A percentile compares a stretch with the other conserved stretches of the same genome.
Evolutionary conservation across 768 basidiomycete species (phyloP).

Genomic region (Boletus edulis): DNA sequence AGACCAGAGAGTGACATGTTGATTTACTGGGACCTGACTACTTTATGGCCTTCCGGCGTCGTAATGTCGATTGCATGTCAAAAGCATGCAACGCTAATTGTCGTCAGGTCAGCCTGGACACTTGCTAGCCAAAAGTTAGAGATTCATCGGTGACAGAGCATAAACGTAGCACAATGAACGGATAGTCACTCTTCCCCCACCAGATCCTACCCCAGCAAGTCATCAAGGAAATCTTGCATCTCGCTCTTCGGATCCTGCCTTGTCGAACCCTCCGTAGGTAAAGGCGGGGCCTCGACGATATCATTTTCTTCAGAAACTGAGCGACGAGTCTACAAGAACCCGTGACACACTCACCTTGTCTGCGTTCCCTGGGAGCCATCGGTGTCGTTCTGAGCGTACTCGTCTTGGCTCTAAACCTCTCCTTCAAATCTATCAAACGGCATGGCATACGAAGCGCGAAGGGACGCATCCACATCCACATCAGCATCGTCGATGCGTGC

Average conservation of each 20-base stretch:
- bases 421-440: constrained; percentile 49
- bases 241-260: constrained; percentile 47
- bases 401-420: constrained; percentile 55
- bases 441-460: not conserved
- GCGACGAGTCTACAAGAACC: not conserved
- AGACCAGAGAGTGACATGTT: not conserved
- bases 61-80: not conserved
- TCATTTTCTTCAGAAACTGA: constrained; percentile 28
- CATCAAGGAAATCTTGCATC: constrained; percentile 74
- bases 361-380: constrained; percentile 33
- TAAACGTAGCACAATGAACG: not conserved
- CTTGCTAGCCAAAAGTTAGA: not conserved
- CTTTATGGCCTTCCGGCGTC: too few species aligned
- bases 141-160: not conserved
- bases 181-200: not conserved
- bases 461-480: not conserved
- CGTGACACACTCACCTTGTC: constrained; percentile 33
- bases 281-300: constrained; percentile 49
- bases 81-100: not conserved
- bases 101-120: not conserved
- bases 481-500: not conserved
- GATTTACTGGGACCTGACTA: not conserved
- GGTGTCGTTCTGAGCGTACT: constrained; percentile 43
- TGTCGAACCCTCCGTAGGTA: constrained; percentile 38
- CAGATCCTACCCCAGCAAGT: constrained; percentile 44